phyloP scores from a whole-genome alignment of 2,329 filamentous ascomycete species.

The Ceratocystis cubensis region DNA sequence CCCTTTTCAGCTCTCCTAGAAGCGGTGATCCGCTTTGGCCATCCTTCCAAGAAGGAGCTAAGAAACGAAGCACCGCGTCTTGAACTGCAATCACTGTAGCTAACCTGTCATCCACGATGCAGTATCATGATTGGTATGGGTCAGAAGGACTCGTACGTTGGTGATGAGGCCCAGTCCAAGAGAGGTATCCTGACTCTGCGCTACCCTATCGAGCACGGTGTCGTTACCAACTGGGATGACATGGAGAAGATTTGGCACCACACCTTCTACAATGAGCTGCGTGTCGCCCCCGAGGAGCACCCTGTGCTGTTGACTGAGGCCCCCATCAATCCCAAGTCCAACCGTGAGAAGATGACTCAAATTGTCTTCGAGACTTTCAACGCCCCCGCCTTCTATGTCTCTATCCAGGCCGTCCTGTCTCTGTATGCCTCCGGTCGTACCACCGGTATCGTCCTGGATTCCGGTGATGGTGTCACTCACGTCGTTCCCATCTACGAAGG shows the following conservation, averaged over 20 bases:
- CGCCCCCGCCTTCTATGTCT: conserved; percentile 99
- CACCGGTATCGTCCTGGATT: conserved; percentile 99
- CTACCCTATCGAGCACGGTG: conserved; percentile 99
- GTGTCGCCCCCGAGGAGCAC: conserved; percentile 99
- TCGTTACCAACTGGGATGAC: conserved; percentile 99
- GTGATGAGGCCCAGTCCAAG: conserved; percentile 99
- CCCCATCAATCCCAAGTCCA: conserved; percentile 99
- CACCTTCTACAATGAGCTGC: conserved; percentile 99
- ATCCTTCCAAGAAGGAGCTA: conserved; percentile 11
- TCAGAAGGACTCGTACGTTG: conserved; percentile 99
- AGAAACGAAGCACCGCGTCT: not conserved
- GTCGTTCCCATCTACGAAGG: conserved; percentile 99
- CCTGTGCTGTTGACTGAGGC: conserved; percentile 97
- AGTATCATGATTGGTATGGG: conserved; percentile 99
- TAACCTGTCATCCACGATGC: conserved; percentile 26
- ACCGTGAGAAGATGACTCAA: conserved; percentile 99
- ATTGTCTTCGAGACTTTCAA: conserved; percentile 99
- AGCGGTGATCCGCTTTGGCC: conserved; percentile 12
- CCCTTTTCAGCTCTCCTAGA: conserved; percentile 12
- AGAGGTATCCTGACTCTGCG: conserved; percentile 99
- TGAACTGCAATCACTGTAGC: conserved; percentile 21
- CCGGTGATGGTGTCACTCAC: conserved; percentile 99
- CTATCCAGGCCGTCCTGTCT: conserved; percentile 97
- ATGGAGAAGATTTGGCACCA: conserved; percentile 99
- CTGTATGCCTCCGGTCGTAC: conserved; percentile 99